Evolutionary conservation across 441 rosid species (phyloP), one percentile per base, ranked within the genome.

Genomic region (Oxalis stricta): DNA sequence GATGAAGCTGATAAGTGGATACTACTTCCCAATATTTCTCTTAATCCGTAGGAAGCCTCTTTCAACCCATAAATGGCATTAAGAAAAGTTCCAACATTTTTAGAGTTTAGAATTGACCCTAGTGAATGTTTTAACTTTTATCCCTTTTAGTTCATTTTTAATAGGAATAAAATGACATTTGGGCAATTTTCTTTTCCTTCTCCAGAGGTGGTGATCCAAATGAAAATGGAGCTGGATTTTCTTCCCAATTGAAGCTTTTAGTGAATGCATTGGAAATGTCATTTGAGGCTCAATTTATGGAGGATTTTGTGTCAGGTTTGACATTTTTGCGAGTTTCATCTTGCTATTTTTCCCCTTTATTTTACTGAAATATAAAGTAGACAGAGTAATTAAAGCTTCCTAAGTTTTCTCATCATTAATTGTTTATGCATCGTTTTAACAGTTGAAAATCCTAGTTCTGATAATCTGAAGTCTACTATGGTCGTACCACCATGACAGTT

Each of bases 241-340:
- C 94, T 58, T 82, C 95, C 23, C 99, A 87, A 46, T 75, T 87
- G 68, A 60, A 44, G 45, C 72, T 79, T 71, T 68, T 92, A 71
- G 72, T 92, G 55, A 79, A 75, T 52, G 83, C 97, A 12, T 57
- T 84, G 65, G 70, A 70, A 55, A 57, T 53, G 68, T 76, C 99
- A 41, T 79, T 76, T 50, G 53, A 72, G 49, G 84, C 85, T 55
- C 92, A 80, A 58, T 92, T 92, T 59, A 68, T 87, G 77, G 99
- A 84, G 64, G 99, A 92, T 70, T 87, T 82, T 48, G 86, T 76
- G 38, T 82, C 99, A 82, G 99, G 97, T 92, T 39, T 56, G 61
- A 44, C 53, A 24, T 33, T 56, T 52, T 36, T 58, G 40, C 40
- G 11, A 54, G 33, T 50, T 38, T 38, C 45, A 17, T 17, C 40